These are phyloP conservation scores for Paraconiothyrium sp. DNA, from an alignment of 2,329 filamentous ascomycete genomes.

Conservation along the genomic window DNA sequence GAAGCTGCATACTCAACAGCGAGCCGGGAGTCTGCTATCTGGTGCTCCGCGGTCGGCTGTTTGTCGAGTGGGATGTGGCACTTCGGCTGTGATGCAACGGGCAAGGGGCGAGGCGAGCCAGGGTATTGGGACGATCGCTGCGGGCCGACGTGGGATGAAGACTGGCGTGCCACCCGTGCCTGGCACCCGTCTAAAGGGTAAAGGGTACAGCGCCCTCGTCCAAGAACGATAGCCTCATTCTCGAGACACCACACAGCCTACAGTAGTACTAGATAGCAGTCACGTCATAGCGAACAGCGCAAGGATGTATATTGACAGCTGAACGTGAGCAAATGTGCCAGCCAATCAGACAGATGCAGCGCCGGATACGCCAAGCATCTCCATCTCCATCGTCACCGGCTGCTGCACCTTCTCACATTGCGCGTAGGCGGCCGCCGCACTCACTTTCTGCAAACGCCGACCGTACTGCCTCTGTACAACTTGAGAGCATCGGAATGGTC, in stretches of 20 bases:
- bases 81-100: conserved; percentile 7
- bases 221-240: neutral
- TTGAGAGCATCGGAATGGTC: conserved; percentile 39
- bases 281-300: neutral
- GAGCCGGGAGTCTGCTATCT: no score
- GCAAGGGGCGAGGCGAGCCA: neutral
- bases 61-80: neutral
- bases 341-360: conserved; percentile 5
- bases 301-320: neutral
- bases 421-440: conserved; percentile 17
- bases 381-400: conserved; percentile 9
- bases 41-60: neutral
- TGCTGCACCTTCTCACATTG: conserved; percentile 1
- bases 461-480: conserved; percentile 22
- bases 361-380: conserved; percentile 7
- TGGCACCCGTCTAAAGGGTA: neutral
- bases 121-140: conserved; percentile 5
- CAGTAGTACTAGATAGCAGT: neutral
- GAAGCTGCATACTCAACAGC: no score
- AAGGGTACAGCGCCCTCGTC: neutral
- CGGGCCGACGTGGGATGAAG: conserved; percentile 10
- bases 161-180: conserved; percentile 1
- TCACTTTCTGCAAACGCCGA: conserved; percentile 13
- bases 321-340: conserved; percentile 6
- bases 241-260: neutral